Base-by-base conservation (phyloP, 768 basidiomycete species). In the Cytidiella melzeri region DNA sequence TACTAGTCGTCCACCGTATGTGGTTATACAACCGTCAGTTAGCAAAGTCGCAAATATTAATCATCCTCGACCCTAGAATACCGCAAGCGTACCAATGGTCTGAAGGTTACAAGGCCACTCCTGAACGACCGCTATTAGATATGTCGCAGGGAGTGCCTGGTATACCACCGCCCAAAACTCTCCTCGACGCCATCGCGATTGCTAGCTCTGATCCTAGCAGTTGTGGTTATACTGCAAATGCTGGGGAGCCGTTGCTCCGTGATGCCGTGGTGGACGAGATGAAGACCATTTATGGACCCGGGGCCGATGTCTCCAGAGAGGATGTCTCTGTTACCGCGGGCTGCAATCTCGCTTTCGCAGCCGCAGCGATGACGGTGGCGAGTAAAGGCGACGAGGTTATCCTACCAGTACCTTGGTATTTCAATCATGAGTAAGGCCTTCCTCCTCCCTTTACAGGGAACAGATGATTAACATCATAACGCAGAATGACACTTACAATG, bases 61-160 rank as follows among this genome's bases (percentile, higher is more conserved):
- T 24, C 41, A 46, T n/a, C 18, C 42, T 13, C 15, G 20, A 34
- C 40, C 40, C 4, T 57, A 82, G 82, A 12, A 81, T 84, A 41
- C 75, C 81, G 1, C 68, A 68, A 27, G 82, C 80, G 13, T 75
- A 79, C 47, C 67, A 70, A 67, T 85, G 83, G 83, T 76, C 70
- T 0, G 54, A 59, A 19, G 56, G 64, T 11, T 83, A 79, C 61
- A 55, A 54, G 4, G 58, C 73, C 0, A 72, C 73, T 0, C 59
- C 68, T 0, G 58, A 51, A 20, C 69, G 71, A 7, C 80, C 79
- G 0, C 66, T 89, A 2, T 71, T 90, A n/a, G 75, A 79, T 57
- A 80, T 89, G 71, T 82, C 83, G 1, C 87, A 90, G 64, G 84
- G 90, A 36, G 80, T 81, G 0, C 90, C 90, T 0, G 81, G 83